Evolutionary conservation across 2,329 filamentous ascomycete species (phyloP), one percentile per base, ranked within the genome.

Genomic region (Pseudogymnoascus sp.): DNA sequence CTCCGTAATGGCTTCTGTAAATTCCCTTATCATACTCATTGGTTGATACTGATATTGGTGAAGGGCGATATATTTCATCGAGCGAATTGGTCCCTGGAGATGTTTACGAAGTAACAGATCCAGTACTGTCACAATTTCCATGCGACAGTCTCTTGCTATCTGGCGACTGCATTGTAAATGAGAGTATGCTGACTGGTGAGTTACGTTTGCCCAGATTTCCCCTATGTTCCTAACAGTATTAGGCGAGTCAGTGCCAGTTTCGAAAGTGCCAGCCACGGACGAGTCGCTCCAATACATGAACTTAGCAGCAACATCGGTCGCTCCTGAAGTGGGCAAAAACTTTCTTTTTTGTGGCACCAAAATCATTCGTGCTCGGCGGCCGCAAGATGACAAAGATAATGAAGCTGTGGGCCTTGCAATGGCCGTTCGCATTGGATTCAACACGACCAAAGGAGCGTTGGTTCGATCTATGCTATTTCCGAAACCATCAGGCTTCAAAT

Each of bases 401-500:
- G 92, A 97, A 72, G 92, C 90, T 45, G 91, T 92, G 61, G 92
- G 90, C 1, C 78, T 99, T 34, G 94, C 92, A 10, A 86, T 99
- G 74, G 91, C 96, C 13, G 86, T 96, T 26, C 84, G 94, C 63
- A 99, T 92, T 2, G 94, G 94, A 1, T 99, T 99, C 74, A 95
- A 95, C 71, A 99, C 94, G 0, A 99, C 94, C 1, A 99, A 99
- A 72, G 94, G 94, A 21, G 90, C 94, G 8, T 77, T 99, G 15
- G 91, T 99, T 61, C 88, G 94, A 21, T 97, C 94, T 0, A 99
- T 99, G 92, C 81, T 99, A 35, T 99, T 99, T 70, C 95, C 94
- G 0, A 99, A 99, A 70, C 94, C 94, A 1, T 96, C 92, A 0
- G 92, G 92, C 0, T 99, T 99, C 82, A 97, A 95, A 69, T 99